Evolutionary conservation across 1,139 yeast genomes (phyloP).

Genomic region (Nadsonia starkeyi-henricii): DNA sequence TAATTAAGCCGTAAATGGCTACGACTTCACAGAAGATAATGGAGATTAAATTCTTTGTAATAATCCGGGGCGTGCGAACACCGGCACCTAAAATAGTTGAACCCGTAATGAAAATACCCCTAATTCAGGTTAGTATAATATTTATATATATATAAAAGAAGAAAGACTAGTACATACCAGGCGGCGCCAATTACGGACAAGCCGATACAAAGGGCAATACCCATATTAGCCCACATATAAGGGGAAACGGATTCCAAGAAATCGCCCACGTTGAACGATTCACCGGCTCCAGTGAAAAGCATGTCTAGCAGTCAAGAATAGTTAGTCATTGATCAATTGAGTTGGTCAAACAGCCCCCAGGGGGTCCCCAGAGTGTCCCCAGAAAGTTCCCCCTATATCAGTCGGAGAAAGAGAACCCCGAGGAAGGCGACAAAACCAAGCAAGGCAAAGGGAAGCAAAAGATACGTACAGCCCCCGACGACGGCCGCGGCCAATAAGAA

Average conservation of each 20-base stretch:
- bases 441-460: constrained; percentile 9
- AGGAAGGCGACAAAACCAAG: no score
- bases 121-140: no score
- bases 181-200: constrained; percentile 96
- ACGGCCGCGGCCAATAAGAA: no score
- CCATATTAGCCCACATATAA: constrained; percentile 91
- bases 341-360: no score
- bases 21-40: constrained; percentile 99
- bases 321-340: no score
- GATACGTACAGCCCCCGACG: not conserved
- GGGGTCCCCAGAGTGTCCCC: no score
- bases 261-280: constrained; percentile 77
- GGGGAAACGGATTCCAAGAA: constrained; percentile 82
- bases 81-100: constrained; percentile 95
- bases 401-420: no score
- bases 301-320: no score
- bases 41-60: constrained; percentile 90
- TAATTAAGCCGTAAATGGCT: constrained; percentile 93
- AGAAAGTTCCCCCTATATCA: no score
- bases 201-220: constrained; percentile 88
- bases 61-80: constrained; percentile 91
- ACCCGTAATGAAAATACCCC: constrained; percentile 92
- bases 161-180: constrained; percentile 42
- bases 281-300: constrained; percentile 87
- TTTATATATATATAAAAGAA: no score